Conservation (phyloP, 2,329 filamentous ascomycete species). For the Fusarium beomiforme region DNA sequence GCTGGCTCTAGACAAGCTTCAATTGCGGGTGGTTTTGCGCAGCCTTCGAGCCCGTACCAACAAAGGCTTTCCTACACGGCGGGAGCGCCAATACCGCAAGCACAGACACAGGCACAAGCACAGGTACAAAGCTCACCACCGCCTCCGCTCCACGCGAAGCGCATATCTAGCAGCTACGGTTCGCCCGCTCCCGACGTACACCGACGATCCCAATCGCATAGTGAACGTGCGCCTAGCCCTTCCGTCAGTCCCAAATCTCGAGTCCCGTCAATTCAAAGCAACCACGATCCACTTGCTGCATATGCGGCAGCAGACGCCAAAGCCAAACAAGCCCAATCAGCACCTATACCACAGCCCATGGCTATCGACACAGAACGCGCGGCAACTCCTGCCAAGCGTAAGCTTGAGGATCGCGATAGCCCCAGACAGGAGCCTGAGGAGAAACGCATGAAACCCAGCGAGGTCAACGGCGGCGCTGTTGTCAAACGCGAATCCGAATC, state of each 20-base stretch:
- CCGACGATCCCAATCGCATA: constrained; percentile 62
- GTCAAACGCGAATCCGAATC: constrained; percentile 43
- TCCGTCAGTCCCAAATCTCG: constrained; percentile 84
- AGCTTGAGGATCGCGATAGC: constrained; percentile 52
- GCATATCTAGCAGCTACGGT: constrained; percentile 58
- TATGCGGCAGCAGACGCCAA: constrained; percentile 46
- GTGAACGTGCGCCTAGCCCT: constrained; percentile 74
- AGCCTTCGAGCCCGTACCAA: constrained; percentile 69
- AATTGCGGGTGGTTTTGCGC: constrained; percentile 53
- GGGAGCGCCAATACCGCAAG: constrained; percentile 43
- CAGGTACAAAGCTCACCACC: constrained; percentile 49
- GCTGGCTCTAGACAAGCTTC: constrained; percentile 56
- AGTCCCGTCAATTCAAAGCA: constrained; percentile 62
- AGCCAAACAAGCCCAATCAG: constrained; percentile 25
- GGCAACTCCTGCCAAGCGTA: constrained; percentile 53
- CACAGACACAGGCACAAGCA: constrained; percentile 42
- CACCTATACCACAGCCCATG: constrained; percentile 42
- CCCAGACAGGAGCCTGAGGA: constrained; percentile 63
- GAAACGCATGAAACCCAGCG: constrained; percentile 59
- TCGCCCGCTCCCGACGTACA: constrained; percentile 53
- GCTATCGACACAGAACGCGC: constrained; percentile 45
- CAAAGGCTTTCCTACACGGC: constrained; percentile 54
- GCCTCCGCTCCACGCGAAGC: constrained; percentile 51
- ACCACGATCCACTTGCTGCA: constrained; percentile 46
- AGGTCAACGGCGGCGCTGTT: constrained; percentile 55